phyloP scores from a whole-genome alignment of 2,329 filamentous ascomycete species.

The Zalaria obscura region DNA sequence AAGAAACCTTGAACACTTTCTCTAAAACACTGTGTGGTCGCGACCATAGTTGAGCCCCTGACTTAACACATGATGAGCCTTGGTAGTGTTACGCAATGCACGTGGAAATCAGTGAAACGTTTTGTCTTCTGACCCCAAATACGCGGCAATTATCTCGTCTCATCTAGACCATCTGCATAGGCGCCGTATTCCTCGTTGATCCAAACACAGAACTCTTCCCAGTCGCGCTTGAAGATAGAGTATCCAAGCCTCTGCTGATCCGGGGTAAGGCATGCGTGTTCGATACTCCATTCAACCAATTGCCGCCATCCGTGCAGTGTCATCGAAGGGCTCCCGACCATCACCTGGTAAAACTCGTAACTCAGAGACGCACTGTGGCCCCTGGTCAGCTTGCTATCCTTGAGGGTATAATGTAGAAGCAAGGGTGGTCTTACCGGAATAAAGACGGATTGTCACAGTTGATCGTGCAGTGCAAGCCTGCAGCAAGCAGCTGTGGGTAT shows the following conservation, averaged over 20 bases:
- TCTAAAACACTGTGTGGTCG: no score
- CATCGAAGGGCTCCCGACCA: slow-evolving; percentile 55
- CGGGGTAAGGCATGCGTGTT: slow-evolving; percentile 26
- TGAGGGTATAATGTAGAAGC: not conserved
- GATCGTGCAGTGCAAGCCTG: slow-evolving; percentile 58
- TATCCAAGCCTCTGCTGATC: slow-evolving; percentile 25
- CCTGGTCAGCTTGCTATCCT: not conserved
- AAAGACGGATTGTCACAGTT: slow-evolving; percentile 64
- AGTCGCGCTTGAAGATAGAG: slow-evolving; percentile 38
- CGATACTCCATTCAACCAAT: slow-evolving; percentile 31
- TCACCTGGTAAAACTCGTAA: slow-evolving; percentile 65
- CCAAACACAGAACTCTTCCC: slow-evolving; percentile 43
- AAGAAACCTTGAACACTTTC: no score
- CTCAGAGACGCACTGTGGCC: slow-evolving; percentile 49
- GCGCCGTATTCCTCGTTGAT: slow-evolving; percentile 28
- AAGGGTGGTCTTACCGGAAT: slow-evolving; percentile 38
- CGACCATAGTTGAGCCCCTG: no score
- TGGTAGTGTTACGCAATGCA: no score
- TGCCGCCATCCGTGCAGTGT: slow-evolving; percentile 59
- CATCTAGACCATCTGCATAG: slow-evolving; percentile 4
- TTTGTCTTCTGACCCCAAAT: no score
- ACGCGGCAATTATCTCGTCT: not conserved
- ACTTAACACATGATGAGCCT: no score
- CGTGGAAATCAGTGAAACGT: no score
- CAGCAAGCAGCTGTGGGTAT: slow-evolving; percentile 54